phyloP scores from a whole-genome alignment of 352 stramenopile genomes.

The Globisporangium sylvaticum region DNA sequence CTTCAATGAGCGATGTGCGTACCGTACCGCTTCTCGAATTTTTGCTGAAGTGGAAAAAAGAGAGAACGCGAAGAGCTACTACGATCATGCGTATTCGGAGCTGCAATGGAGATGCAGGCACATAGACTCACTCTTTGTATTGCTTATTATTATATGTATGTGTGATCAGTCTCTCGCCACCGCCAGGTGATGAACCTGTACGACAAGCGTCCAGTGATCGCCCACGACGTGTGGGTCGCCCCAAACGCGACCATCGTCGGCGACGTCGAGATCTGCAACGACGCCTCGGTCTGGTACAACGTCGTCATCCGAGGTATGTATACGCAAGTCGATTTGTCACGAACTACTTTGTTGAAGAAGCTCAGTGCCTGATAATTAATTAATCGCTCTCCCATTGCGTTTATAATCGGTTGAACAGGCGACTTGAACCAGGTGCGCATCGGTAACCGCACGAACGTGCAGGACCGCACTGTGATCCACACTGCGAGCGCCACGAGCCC shows the following conservation, averaged over 20 bases:
- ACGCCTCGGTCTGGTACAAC: constrained; percentile 96
- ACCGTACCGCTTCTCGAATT: not conserved
- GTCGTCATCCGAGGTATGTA: constrained; percentile 88
- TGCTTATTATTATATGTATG: not conserved
- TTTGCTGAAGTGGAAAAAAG: not conserved
- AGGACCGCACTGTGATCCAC: constrained; percentile 95
- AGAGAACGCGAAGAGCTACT: constrained; percentile 3
- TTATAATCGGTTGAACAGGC: constrained; percentile 27
- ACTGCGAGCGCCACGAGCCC: constrained; percentile 81
- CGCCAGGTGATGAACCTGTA: constrained; percentile 92
- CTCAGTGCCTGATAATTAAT: not conserved
- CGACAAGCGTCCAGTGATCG: constrained; percentile 88
- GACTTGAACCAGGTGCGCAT: constrained; percentile 92
- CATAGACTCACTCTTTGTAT: not conserved
- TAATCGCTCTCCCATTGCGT: not conserved
- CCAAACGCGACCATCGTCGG: constrained; percentile 96
- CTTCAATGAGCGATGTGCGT: constrained; percentile 89
- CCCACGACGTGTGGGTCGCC: constrained; percentile 92
- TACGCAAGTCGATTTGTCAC: not conserved
- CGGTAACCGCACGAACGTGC: constrained; percentile 95
- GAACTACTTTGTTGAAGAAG: not conserved
- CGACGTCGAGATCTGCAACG: constrained; percentile 93
- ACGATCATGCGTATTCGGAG: not conserved
- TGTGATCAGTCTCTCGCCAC: constrained; percentile 87
- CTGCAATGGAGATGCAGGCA: not conserved